phyloP scores from a whole-genome alignment of 305 asterid species.

The Solanum aculeatissimum region DNA sequence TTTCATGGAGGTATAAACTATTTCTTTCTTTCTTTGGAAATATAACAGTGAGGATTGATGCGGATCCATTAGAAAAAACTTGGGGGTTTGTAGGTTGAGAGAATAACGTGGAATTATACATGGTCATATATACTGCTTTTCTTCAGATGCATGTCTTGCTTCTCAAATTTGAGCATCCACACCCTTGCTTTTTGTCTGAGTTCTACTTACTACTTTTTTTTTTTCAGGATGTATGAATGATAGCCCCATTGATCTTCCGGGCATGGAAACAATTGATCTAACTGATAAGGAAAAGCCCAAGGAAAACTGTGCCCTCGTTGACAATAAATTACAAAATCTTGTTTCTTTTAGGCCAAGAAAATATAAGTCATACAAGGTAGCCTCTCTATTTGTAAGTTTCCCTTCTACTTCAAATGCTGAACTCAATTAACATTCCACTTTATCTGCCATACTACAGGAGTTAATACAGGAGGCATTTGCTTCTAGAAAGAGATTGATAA shows the following conservation, averaged over 20 bases:
- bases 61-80: neutral
- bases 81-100: neutral
- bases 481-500: slow-evolving; percentile 52
- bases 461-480: slow-evolving; percentile 46
- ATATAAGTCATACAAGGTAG: slow-evolving; percentile 58
- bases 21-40: neutral
- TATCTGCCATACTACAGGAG: slow-evolving; percentile 19
- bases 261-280: slow-evolving; percentile 56
- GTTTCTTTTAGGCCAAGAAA: slow-evolving; percentile 31
- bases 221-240: slow-evolving; percentile 19
- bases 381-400: neutral
- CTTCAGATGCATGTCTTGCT: neutral
- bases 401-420: neutral
- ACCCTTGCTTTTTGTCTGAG: neutral
- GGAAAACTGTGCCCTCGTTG: slow-evolving; percentile 8
- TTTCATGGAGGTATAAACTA: neutral
- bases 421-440: neutral
- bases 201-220: neutral
- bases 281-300: slow-evolving; percentile 24
- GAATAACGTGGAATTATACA: neutral
- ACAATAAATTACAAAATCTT: slow-evolving; percentile 9
- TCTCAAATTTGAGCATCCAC: neutral
- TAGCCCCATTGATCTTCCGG: slow-evolving; percentile 12
- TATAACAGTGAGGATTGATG: neutral
- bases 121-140: neutral